Evolutionary conservation across 208 protist species (phyloP).

Genomic region (Leishmania arabica): DNA sequence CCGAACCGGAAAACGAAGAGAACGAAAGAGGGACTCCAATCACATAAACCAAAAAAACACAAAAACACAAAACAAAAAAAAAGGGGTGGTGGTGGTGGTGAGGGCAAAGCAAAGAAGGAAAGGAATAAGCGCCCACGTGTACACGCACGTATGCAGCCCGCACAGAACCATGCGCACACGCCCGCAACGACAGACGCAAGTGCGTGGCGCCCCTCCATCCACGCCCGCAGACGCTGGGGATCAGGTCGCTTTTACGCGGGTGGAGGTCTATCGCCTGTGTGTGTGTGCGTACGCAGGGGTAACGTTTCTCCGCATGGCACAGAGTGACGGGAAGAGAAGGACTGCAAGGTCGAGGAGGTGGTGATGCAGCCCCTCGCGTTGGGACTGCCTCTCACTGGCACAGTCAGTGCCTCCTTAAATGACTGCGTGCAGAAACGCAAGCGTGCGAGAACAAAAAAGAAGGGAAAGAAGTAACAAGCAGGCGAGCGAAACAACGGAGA

Average conservation of each 20-base stretch:
- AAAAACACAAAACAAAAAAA: too few relatives aligned
- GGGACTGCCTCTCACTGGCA: background rate
- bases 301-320: background rate
- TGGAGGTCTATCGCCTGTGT: background rate
- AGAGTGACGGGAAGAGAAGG: background rate
- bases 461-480: background rate
- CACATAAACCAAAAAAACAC: background rate
- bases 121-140: background rate
- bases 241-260: background rate
- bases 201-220: background rate
- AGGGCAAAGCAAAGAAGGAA: background rate
- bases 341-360: background rate
- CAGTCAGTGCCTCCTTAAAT: background rate
- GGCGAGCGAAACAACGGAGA: background rate
- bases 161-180: background rate
- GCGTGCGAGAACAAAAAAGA: background rate
- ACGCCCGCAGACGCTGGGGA: background rate
- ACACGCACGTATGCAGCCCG: background rate
- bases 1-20: background rate
- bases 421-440: background rate
- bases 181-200: background rate
- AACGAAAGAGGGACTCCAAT: background rate
- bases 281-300: background rate
- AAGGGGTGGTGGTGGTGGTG: too few relatives aligned
- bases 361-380: background rate